phyloP scores from a whole-genome alignment of 1,284 basidiomycete species.

The Ustilago tritici region DNA sequence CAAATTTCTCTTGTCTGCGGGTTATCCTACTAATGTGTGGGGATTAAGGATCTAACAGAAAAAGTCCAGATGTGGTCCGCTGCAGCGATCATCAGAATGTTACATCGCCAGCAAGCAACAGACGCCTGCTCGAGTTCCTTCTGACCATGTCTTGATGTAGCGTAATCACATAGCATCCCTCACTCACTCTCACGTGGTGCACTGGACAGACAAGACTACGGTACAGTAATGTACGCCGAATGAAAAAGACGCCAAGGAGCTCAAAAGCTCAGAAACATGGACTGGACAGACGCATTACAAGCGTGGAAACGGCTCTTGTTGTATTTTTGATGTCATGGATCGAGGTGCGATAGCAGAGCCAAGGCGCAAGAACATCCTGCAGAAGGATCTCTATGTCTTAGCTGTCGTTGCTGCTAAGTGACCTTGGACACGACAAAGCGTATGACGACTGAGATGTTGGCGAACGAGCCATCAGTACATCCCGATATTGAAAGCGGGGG shows the following conservation, averaged over 20 bases:
- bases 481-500: background rate
- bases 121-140: too few species aligned
- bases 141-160: background rate
- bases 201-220: too few species aligned
- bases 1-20: background rate
- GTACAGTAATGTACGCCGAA: too few species aligned
- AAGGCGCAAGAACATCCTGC: background rate
- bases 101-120: background rate
- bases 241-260: too few species aligned
- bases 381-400: background rate
- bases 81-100: background rate
- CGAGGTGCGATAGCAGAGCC: background rate
- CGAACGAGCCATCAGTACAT: background rate
- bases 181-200: too few species aligned
- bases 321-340: background rate
- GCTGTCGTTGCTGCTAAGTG: background rate
- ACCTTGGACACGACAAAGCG: background rate
- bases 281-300: constrained; percentile 1
- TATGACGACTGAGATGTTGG: background rate
- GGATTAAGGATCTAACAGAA: too few species aligned
- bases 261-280: background rate
- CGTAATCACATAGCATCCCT: too few species aligned
- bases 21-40: too few species aligned
- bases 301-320: constrained; percentile 12
- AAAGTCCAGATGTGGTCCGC: background rate